Percentiles rank a stretch among this genome's conserved stretches.
Evolutionary conservation across 371 early-diverging fungal species (phyloP).

Genomic region (Lichtheimia ornata): DNA sequence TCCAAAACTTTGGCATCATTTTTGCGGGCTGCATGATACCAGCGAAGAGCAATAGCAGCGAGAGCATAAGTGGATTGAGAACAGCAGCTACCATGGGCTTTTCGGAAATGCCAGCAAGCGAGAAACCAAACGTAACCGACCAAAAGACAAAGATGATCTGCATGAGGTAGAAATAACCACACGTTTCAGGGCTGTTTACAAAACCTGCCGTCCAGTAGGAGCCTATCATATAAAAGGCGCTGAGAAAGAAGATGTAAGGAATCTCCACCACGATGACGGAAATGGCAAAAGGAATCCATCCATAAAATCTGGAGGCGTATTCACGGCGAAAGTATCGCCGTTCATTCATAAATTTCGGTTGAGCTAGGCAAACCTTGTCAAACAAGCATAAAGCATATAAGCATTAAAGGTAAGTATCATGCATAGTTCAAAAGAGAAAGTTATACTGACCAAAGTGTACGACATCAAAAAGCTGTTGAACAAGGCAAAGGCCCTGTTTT

Average conservation of each 20-base stretch:
- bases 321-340: constrained; percentile 66
- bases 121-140: constrained; percentile 61
- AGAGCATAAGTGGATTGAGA: constrained; percentile 71
- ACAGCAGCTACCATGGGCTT: constrained; percentile 31
- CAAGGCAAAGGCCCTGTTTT: constrained; percentile 68
- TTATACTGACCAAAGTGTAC: constrained; percentile 41
- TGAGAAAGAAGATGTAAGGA: constrained; percentile 50
- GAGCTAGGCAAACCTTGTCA: constrained; percentile 29
- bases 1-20: constrained; percentile 77
- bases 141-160: constrained; percentile 53
- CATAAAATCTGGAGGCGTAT: constrained; percentile 64
- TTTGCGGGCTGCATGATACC: constrained; percentile 70
- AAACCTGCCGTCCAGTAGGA: constrained; percentile 68
- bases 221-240: constrained; percentile 50
- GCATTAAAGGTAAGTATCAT: no score
- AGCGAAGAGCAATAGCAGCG: constrained; percentile 70
- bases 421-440: no score
- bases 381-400: no score
- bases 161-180: constrained; percentile 56
- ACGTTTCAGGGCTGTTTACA: constrained; percentile 33
- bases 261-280: constrained; percentile 51
- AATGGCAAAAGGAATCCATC: constrained; percentile 59
- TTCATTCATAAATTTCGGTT: constrained; percentile 68
- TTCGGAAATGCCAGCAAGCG: constrained; percentile 49
- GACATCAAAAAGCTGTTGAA: constrained; percentile 64